Percentiles rank a stretch among this genome's conserved stretches.
Conservation (phyloP, 2,329 filamentous ascomycete genomes). For the Ophiostoma piceae region DNA sequence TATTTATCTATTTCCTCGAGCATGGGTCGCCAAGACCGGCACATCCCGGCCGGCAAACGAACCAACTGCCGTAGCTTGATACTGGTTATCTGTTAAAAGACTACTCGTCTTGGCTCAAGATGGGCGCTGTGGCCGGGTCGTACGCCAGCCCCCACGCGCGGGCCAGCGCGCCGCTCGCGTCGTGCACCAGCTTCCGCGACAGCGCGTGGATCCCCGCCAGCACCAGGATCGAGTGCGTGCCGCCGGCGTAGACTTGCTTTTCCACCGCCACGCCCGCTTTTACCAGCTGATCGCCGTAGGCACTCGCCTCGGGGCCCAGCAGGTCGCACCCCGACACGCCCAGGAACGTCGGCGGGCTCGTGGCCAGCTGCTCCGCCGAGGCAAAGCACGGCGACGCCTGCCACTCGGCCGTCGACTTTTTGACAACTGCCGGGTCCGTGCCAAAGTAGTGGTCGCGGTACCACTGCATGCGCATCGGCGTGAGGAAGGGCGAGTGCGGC, state of each 20-base stretch:
- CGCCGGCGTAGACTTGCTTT: conserved; percentile 33
- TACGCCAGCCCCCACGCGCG: conserved; percentile 17
- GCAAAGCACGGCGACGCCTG: conserved; percentile 25
- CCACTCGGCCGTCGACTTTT: conserved; percentile 37
- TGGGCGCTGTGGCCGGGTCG: conserved; percentile 16
- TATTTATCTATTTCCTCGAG: background rate
- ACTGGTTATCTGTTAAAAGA: no score
- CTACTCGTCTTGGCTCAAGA: conserved; percentile 18
- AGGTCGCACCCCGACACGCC: conserved; percentile 54
- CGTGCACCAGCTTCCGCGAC: conserved; percentile 21
- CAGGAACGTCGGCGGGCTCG: conserved; percentile 46
- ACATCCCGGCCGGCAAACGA: background rate
- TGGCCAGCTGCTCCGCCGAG: conserved; percentile 50
- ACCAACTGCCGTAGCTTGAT: background rate
- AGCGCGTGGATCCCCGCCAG: conserved; percentile 22
- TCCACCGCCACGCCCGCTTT: conserved; percentile 45
- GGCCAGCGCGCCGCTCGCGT: conserved; percentile 19
- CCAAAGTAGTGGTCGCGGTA: conserved; percentile 55
- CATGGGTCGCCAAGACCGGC: background rate
- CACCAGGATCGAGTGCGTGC: conserved; percentile 24
- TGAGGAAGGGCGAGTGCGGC: conserved; percentile 41
- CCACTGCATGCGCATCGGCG: conserved; percentile 53
- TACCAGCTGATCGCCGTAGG: conserved; percentile 45
- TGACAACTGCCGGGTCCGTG: conserved; percentile 32
- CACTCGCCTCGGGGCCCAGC: conserved; percentile 49